These are phyloP conservation scores for Thalia dealbata DNA, from an alignment of 176 grass and related monocot genomes.

Conservation along the genomic window DNA sequence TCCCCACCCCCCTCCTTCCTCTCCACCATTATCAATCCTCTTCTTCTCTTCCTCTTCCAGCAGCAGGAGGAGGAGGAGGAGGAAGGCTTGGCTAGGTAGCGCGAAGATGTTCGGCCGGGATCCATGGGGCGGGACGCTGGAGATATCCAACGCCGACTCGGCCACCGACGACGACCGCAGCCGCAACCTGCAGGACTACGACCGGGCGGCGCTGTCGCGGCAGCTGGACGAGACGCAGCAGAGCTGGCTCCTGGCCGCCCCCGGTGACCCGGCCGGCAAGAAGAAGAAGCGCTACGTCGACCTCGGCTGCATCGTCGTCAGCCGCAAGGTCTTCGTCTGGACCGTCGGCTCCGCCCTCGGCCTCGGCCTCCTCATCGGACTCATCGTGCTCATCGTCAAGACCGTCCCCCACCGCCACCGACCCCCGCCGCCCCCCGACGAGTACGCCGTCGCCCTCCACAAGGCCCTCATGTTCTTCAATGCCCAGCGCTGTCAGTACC, in stretches of 20 bases:
- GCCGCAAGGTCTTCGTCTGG: slow-evolving; percentile 9
- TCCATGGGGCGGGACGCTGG: slow-evolving; percentile 4
- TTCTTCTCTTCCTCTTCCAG: not conserved
- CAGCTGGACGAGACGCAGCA: slow-evolving; percentile 92
- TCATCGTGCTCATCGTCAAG: slow-evolving; percentile 5
- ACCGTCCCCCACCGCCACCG: slow-evolving; percentile 7
- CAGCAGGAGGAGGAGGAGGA: no score
- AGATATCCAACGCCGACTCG: slow-evolving; percentile 8
- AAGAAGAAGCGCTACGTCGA: slow-evolving; percentile 14
- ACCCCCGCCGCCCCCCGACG: slow-evolving; percentile 1
- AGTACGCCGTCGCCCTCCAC: slow-evolving; percentile 3
- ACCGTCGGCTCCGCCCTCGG: not conserved
- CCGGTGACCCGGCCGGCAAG: not conserved
- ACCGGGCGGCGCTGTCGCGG: slow-evolving; percentile 15
- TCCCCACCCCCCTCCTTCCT: no score
- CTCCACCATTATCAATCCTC: not conserved
- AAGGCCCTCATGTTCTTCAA: slow-evolving; percentile 16
- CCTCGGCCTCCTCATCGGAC: slow-evolving; percentile 3
- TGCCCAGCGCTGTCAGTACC: slow-evolving; percentile 3
- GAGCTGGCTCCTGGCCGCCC: slow-evolving; percentile 65
- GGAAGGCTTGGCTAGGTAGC: no score
- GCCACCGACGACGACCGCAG: slow-evolving; percentile 9
- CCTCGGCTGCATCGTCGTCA: slow-evolving; percentile 5
- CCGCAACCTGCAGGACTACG: slow-evolving; percentile 12
- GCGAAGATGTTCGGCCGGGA: slow-evolving; percentile 9